phyloP scores from a whole-genome alignment of 805 yeast genomes.

The Candida nitratophila region DNA sequence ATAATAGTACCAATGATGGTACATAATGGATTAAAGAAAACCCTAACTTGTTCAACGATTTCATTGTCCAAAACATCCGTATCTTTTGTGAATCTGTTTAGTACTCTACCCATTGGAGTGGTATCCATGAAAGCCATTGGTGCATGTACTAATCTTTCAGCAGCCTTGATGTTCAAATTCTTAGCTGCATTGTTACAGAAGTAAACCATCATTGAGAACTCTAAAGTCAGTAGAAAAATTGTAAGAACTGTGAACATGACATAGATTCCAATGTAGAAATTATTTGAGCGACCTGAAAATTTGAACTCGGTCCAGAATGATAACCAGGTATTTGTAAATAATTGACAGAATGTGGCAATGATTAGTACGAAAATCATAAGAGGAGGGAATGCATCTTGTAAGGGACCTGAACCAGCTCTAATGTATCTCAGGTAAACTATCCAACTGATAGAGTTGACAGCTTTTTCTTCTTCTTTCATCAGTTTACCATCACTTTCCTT shows the following conservation, averaged over 20 bases:
- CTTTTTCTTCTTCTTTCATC: constrained; percentile 46
- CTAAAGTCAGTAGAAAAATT: constrained; percentile 33
- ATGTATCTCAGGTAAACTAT: constrained; percentile 46
- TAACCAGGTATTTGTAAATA: constrained; percentile 71
- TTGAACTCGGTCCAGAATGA: constrained; percentile 69
- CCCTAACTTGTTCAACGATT: constrained; percentile 60
- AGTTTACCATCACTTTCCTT: constrained; percentile 26
- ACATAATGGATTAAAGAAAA: constrained; percentile 47
- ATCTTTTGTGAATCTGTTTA: constrained; percentile 84
- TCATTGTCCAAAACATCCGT: constrained; percentile 81
- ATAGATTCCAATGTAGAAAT: constrained; percentile 69
- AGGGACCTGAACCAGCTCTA: constrained; percentile 47
- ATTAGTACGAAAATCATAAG: constrained; percentile 16
- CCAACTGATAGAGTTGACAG: constrained; percentile 46
- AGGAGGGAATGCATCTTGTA: constrained; percentile 25
- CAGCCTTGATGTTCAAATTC: constrained; percentile 53
- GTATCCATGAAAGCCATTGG: constrained; percentile 83
- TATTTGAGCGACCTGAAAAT: constrained; percentile 38
- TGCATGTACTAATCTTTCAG: constrained; percentile 54
- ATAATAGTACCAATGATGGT: constrained; percentile 58
- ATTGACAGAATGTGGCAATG: constrained; percentile 40
- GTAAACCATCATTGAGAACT: constrained; percentile 41
- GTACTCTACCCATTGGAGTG: constrained; percentile 80
- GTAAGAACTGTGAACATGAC: constrained; percentile 52
- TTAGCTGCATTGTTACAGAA: constrained; percentile 48